Conservation (phyloP, 1,284 basidiomycete genomes). For the Cryptococcus jaspeensis region DNA sequence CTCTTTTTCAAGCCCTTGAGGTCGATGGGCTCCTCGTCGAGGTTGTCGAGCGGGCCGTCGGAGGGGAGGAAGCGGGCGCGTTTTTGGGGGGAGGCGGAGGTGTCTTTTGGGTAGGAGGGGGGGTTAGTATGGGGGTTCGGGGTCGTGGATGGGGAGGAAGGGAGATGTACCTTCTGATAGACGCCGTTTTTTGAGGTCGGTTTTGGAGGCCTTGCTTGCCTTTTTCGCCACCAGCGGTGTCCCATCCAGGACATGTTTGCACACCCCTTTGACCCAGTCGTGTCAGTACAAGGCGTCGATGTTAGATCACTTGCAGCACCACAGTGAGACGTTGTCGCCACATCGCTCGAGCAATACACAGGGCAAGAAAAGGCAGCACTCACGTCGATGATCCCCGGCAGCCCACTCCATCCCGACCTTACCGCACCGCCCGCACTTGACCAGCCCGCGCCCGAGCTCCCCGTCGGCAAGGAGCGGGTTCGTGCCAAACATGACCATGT, state of each 20-base stretch:
- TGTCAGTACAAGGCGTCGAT: background rate
- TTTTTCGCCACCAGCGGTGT: constrained; percentile 52
- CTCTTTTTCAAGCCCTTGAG: constrained; percentile 39
- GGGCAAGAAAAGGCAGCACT: constrained; percentile 26
- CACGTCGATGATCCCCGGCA: constrained; percentile 72
- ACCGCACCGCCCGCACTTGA: constrained; percentile 72
- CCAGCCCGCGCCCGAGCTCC: constrained; percentile 64
- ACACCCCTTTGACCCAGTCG: constrained; percentile 57
- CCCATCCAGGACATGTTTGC: constrained; percentile 59
- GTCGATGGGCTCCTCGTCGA: constrained; percentile 2
- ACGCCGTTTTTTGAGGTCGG: constrained; percentile 36
- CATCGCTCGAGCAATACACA: background rate
- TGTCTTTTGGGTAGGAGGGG: constrained; percentile 16
- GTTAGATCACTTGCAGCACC: background rate
- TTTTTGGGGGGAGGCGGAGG: constrained; percentile 27
- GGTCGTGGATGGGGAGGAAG: background rate
- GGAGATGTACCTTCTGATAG: constrained; percentile 35
- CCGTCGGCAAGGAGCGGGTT: constrained; percentile 56
- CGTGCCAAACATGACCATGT: constrained; percentile 82
- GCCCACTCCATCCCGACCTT: constrained; percentile 74
- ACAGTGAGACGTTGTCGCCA: background rate
- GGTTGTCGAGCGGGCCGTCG: constrained; percentile 2
- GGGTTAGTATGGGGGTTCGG: constrained; percentile 1
- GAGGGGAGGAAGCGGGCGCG: constrained; percentile 30
- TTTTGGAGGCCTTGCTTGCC: constrained; percentile 64